These are phyloP conservation scores for Arbutus unedo DNA, from an alignment of 148 eudicot genomes.

Conservation along the genomic window DNA sequence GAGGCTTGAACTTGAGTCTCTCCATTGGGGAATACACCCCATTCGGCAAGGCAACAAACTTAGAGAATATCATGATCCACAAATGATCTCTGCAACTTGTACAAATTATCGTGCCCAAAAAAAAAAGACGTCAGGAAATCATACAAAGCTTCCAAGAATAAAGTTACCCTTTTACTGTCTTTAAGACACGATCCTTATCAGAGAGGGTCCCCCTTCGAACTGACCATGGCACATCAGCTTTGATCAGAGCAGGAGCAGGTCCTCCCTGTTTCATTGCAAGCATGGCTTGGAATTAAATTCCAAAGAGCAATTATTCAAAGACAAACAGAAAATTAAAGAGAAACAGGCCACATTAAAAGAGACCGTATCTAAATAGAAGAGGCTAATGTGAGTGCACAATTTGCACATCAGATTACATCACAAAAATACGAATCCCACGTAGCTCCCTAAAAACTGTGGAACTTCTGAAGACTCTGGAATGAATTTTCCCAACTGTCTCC, in stretches of 20 bases:
- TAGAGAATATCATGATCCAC: neutral
- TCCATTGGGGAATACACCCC: neutral
- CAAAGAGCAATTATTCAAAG: neutral
- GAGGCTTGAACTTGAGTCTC: neutral
- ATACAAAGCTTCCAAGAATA: neutral
- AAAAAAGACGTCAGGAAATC: neutral
- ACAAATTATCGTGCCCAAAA: neutral
- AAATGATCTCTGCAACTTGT: neutral
- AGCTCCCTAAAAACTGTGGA: neutral
- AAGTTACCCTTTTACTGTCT: slow-evolving; percentile 90
- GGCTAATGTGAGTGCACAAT: neutral
- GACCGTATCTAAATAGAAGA: neutral
- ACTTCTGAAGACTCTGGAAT: neutral
- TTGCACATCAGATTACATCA: neutral
- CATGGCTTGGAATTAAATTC: neutral
- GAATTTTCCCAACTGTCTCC: neutral
- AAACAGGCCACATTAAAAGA: neutral
- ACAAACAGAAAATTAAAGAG: neutral
- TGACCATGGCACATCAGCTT: slow-evolving; percentile 96
- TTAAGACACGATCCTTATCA: slow-evolving; percentile 80
- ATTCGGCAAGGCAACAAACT: neutral
- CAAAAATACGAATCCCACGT: neutral
- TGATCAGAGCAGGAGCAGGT: slow-evolving; percentile 61
- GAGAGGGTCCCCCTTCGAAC: slow-evolving; percentile 69
- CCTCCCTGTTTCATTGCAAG: slow-evolving; percentile 42